These are phyloP conservation scores for Claviceps humidiphila DNA, from an alignment of 2,329 filamentous ascomycete species.

Conservation along the genomic window DNA sequence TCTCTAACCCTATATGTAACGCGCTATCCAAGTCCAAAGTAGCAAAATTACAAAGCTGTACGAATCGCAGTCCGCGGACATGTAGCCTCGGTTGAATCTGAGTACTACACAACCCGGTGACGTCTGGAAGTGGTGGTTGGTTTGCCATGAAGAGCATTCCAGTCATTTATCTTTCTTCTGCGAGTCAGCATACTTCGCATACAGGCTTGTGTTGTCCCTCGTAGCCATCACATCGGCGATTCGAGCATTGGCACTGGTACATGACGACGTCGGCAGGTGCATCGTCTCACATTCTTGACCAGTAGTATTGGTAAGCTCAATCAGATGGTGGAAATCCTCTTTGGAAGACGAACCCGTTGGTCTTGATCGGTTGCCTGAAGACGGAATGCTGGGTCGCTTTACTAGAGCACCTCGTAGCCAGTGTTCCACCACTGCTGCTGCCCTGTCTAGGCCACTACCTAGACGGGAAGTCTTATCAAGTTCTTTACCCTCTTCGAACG, in stretches of 20 bases:
- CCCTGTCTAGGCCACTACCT: slow-evolving; percentile 56
- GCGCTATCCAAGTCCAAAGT: background rate
- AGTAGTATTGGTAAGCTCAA: slow-evolving; percentile 54
- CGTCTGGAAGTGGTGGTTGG: background rate
- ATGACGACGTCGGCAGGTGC: slow-evolving; percentile 18
- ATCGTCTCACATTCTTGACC: slow-evolving; percentile 36
- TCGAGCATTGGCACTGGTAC: slow-evolving; percentile 23
- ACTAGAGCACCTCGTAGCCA: slow-evolving; percentile 78
- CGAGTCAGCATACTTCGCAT: slow-evolving; percentile 2
- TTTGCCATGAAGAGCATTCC: background rate
- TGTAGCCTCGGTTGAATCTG: background rate
- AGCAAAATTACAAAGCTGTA: background rate
- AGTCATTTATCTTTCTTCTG: slow-evolving; percentile 29
- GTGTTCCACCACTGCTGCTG: slow-evolving; percentile 75
- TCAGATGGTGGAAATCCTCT: slow-evolving; percentile 46
- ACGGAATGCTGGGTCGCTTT: slow-evolving; percentile 42
- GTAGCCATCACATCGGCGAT: slow-evolving; percentile 21
- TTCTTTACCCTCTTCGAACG: slow-evolving; percentile 35
- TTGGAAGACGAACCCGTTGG: slow-evolving; percentile 10
- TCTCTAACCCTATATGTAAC: background rate
- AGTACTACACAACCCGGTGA: background rate
- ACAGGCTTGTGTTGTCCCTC: slow-evolving; percentile 22
- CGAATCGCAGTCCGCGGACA: background rate
- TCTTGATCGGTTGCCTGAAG: slow-evolving; percentile 26
- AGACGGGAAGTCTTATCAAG: slow-evolving; percentile 28